Evolutionary conservation across 2,329 filamentous ascomycete species (phyloP).

Genomic region (Microdochium trichocladiopsis): DNA sequence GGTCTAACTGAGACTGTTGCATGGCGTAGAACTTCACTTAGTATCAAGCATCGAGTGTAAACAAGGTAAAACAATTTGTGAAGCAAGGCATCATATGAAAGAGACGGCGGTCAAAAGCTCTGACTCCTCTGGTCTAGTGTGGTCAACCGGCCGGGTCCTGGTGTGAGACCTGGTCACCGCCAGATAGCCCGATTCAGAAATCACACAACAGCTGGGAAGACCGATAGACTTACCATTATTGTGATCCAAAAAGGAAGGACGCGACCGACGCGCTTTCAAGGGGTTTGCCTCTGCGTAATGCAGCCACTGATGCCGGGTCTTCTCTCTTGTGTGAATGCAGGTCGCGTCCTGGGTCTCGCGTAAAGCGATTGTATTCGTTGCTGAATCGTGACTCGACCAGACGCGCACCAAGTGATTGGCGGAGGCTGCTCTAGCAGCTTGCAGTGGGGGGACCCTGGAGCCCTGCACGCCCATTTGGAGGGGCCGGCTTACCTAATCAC

Average conservation of each 20-base stretch:
- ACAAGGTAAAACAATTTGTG: too few relatives aligned
- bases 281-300: not conserved
- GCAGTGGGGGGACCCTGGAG: not conserved
- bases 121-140: too few relatives aligned
- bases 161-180: too few relatives aligned
- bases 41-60: not conserved
- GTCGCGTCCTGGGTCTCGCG: not conserved
- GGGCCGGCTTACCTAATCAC: not conserved
- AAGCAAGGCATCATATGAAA: not conserved
- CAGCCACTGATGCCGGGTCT: not conserved
- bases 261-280: too few relatives aligned
- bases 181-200: too few relatives aligned
- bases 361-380: not conserved
- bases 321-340: not conserved
- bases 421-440: not conserved
- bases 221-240: too few relatives aligned
- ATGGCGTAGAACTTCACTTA: slow-evolving; percentile 27
- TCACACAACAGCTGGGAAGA: too few relatives aligned
- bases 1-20: slow-evolving; percentile 80
- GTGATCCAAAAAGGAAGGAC: too few relatives aligned
- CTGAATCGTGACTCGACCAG: not conserved
- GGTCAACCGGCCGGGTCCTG: too few relatives aligned
- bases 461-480: not conserved
- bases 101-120: too few relatives aligned
- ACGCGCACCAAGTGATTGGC: not conserved